Conservation (phyloP, 2,329 filamentous ascomycete genomes). For the Sporothrix dimorphospora region DNA sequence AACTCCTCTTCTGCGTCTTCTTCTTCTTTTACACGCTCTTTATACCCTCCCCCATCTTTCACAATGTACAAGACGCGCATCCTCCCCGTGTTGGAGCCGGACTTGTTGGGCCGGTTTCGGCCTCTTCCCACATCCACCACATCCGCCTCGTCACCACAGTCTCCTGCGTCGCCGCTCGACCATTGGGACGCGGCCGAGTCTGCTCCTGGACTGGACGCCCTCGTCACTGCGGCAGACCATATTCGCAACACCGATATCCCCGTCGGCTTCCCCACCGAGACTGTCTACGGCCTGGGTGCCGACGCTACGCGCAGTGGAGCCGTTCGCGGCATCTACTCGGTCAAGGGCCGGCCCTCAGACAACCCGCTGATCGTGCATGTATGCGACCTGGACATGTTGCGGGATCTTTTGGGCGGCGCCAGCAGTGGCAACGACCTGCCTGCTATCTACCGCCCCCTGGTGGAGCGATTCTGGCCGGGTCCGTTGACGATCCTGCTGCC, state of each 20-base stretch:
- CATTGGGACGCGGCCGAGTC: constrained; percentile 46
- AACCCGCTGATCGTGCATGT: constrained; percentile 96
- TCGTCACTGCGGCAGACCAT: constrained; percentile 67
- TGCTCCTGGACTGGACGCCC: constrained; percentile 42
- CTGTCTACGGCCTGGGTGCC: constrained; percentile 94
- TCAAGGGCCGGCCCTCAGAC: constrained; percentile 87
- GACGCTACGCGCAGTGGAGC: constrained; percentile 85
- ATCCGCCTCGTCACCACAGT: not conserved
- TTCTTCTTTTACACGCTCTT: not conserved
- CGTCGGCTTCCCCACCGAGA: constrained; percentile 96
- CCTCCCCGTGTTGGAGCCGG: constrained; percentile 32
- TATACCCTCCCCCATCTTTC: not conserved
- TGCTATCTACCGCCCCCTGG: constrained; percentile 74
- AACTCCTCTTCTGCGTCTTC: not conserved
- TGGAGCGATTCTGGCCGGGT: constrained; percentile 89
- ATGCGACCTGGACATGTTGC: constrained; percentile 76
- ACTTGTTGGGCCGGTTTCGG: constrained; percentile 34
- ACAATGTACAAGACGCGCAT: constrained; percentile 34
- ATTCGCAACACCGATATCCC: constrained; percentile 70
- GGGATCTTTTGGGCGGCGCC: constrained; percentile 56
- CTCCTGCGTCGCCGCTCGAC: constrained; percentile 35
- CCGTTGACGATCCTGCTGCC: constrained; percentile 89
- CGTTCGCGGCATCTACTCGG: constrained; percentile 88
- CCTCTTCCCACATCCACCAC: not conserved
- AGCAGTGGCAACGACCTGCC: constrained; percentile 58